phyloP scores from a whole-genome alignment of 2,329 filamentous ascomycete species.

The Colletotrichum godetiae region DNA sequence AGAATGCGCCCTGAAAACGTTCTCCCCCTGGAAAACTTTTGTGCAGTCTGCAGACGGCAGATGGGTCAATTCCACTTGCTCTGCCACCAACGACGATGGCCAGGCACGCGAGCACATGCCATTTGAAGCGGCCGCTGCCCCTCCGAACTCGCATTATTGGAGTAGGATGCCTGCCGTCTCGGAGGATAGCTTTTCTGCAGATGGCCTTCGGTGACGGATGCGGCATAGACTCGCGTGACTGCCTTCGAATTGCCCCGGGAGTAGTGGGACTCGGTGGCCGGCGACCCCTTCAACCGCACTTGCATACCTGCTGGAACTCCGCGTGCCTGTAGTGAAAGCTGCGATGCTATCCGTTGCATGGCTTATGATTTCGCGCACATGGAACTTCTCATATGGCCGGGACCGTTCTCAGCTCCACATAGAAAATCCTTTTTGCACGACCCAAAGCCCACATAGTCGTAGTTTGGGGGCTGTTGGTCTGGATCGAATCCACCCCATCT shows the following conservation, averaged over 20 bases:
- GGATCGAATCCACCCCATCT: background rate
- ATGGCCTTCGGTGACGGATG: conserved; percentile 21
- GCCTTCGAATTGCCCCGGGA: background rate
- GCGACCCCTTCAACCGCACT: conserved; percentile 2
- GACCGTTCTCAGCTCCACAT: background rate
- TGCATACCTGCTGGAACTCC: background rate
- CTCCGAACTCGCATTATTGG: background rate
- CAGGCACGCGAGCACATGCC: conserved; percentile 22
- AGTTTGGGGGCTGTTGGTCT: background rate
- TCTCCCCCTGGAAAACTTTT: background rate
- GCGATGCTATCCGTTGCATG: background rate
- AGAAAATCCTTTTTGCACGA: background rate
- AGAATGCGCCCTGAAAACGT: background rate
- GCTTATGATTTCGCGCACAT: background rate
- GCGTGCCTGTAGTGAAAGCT: background rate
- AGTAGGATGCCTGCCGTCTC: background rate
- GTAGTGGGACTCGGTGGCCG: conserved; percentile 16
- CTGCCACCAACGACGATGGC: background rate
- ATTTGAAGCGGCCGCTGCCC: background rate
- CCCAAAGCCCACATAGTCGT: background rate
- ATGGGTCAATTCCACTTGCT: background rate
- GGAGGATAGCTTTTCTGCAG: background rate
- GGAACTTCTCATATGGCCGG: background rate
- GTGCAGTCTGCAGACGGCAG: background rate
- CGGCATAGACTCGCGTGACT: conserved; percentile 22